A percentile compares a stretch with the other conserved stretches of the same genome.
These are phyloP conservation scores for Chaetomium cochliodes DNA, from an alignment of 495 filamentous ascomycete genomes.

Conservation along the genomic window DNA sequence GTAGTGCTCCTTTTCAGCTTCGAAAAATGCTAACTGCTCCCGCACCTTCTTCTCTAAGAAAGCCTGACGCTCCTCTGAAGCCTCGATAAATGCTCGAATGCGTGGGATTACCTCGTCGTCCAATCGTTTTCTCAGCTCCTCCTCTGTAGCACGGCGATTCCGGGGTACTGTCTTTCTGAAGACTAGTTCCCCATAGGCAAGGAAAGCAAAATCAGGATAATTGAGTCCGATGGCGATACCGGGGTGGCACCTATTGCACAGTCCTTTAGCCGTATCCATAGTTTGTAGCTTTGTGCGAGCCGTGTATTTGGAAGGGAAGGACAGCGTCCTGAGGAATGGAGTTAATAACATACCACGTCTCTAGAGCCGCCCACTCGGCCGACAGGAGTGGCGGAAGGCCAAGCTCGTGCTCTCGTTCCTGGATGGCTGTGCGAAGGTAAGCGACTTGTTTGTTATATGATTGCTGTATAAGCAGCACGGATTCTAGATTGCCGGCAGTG, in stretches of 20 bases:
- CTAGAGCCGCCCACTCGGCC: conserved; percentile 3
- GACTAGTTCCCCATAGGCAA: conserved; percentile 7
- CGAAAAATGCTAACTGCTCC: conserved; percentile 12
- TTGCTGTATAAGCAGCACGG: background rate
- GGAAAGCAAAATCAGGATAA: background rate
- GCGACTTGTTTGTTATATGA: background rate
- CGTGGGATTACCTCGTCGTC: conserved; percentile 6
- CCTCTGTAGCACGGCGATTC: background rate
- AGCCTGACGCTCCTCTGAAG: conserved; percentile 5
- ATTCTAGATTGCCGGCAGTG: background rate
- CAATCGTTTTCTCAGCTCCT: background rate
- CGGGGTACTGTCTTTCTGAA: background rate
- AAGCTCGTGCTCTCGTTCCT: conserved; percentile 5
- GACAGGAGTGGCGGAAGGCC: conserved; percentile 5
- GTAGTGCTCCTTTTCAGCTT: conserved; percentile 8
- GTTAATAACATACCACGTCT: conserved; percentile 1
- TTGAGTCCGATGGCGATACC: conserved; percentile 7
- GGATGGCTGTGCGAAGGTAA: background rate
- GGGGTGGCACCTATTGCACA: background rate
- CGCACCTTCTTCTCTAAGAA: conserved; percentile 12
- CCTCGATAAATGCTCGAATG: conserved; percentile 7
- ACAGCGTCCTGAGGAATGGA: background rate
- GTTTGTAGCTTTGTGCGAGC: too few species aligned
- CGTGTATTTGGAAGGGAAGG: too few species aligned
- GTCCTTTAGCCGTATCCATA: background rate